Base-by-base conservation (phyloP, 228 moss, liverwort and hornwort genomes). In the Sphagnum magellanicum region DNA sequence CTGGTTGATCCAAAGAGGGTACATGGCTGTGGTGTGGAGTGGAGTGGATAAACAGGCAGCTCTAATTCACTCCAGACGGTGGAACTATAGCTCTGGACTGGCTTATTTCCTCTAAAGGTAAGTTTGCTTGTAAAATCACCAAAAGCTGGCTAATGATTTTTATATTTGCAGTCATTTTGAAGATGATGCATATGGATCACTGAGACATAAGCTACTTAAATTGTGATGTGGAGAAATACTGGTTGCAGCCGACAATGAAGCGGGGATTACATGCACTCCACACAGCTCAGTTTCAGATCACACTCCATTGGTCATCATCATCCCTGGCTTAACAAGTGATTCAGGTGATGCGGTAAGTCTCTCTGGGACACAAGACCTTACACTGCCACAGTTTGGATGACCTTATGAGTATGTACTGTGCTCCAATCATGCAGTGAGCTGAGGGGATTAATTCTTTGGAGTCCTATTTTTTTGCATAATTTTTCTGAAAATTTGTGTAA, bases 41-140 rank as follows among this genome's bases (percentile, higher is more conserved):
- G 12, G 55, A 12, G 8, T 55, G 55, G 59, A 14, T 58, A 81
- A 59, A 70, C 82, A 94, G 94, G 79, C 80, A 95, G 77, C 77
- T 95, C 53, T 95, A 87, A 11, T 77, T 89, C 48, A 88, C 92
- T 49, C 81, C 92, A 63, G 95, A 95, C 82, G 87, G 87, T 62
- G 92, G 92, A 71, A 95, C 95, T 50, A 84, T 95, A 76, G 95
- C 95, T 68, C 72, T 95, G 70, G 95, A 95, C 75, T 95, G 95
- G 95, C 85, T 95, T 62, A 78, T 81, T 63, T 71, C 70, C 50
- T 72, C 78, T 66, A 17, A 65, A 53, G 14, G 94, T 90, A 84
- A 84, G 66, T 69, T 55, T 50, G 16, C 6, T 63, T 17, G 32
- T 67, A 50, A 53, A 67, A 32, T 32, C 32, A 32, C 52, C 67